A percentile compares a stretch with the other conserved stretches of the same genome.
Evolutionary conservation across 495 filamentous ascomycete genomes (phyloP).

Genomic region (Hyaloscypha variabilis): DNA sequence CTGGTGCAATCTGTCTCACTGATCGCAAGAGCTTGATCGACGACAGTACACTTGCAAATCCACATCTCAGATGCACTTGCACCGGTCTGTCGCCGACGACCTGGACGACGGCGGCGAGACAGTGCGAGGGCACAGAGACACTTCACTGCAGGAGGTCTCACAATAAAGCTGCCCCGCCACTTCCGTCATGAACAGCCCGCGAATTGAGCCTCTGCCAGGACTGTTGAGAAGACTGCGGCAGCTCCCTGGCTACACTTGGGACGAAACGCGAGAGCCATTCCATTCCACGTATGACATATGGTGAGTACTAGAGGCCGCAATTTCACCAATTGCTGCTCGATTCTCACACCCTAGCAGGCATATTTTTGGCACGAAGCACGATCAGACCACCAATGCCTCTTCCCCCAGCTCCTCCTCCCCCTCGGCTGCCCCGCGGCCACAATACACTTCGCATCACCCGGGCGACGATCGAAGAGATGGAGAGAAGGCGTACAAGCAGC

Average conservation of each 20-base stretch:
- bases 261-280: slow-evolving; percentile 2
- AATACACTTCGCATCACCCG: neutral
- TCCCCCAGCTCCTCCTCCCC: neutral
- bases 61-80: neutral
- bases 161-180: neutral
- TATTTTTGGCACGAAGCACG: slow-evolving; percentile 7
- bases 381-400: neutral
- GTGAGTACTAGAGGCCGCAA: neutral
- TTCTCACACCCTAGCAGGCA: slow-evolving; percentile 3
- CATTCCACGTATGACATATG: slow-evolving; percentile 15
- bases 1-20: neutral
- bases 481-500: neutral
- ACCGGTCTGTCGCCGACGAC: neutral
- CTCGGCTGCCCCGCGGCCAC: neutral
- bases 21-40: neutral
- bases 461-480: neutral
- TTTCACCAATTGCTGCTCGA: neutral
- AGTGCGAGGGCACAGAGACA: neutral
- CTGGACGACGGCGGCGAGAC: neutral
- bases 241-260: slow-evolving; percentile 7
- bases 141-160: neutral
- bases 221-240: slow-evolving; percentile 6
- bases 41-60: neutral
- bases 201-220: slow-evolving; percentile 3
- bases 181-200: neutral